Evolutionary conservation across 148 eudicot species (phyloP).

Genomic region (Camellia lanceoleosa): DNA sequence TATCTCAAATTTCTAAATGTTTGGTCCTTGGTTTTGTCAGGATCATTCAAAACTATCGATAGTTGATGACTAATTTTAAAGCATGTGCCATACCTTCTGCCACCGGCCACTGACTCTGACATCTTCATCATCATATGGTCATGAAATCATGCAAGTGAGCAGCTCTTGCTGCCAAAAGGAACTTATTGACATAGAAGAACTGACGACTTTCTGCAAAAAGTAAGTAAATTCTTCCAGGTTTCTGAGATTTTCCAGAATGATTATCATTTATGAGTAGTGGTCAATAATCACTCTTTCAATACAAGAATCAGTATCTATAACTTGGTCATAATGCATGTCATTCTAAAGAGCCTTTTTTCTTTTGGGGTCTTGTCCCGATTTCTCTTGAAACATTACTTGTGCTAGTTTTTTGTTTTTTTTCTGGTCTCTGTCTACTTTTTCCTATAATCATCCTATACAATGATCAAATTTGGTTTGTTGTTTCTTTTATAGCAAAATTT

Average conservation of each 20-base stretch:
- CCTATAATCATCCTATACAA: no score
- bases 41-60: not conserved
- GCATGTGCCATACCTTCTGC: not conserved
- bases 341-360: not conserved
- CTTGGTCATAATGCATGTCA: not conserved
- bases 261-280: not conserved
- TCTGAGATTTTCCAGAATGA: not conserved
- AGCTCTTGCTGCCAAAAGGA: not conserved
- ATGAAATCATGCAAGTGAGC: not conserved
- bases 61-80: not conserved
- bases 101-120: not conserved
- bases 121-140: not conserved
- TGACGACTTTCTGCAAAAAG: not conserved
- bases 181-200: not conserved
- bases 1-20: not conserved
- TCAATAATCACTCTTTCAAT: not conserved
- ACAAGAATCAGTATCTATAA: not conserved
- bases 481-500: no score
- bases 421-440: not conserved
- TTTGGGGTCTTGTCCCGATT: not conserved
- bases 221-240: not conserved
- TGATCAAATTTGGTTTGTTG: no score
- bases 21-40: not conserved
- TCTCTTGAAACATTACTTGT: no score
- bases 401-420: no score